phyloP scores from a whole-genome alignment of 345 rosid species.

The Alliaria petiolata region DNA sequence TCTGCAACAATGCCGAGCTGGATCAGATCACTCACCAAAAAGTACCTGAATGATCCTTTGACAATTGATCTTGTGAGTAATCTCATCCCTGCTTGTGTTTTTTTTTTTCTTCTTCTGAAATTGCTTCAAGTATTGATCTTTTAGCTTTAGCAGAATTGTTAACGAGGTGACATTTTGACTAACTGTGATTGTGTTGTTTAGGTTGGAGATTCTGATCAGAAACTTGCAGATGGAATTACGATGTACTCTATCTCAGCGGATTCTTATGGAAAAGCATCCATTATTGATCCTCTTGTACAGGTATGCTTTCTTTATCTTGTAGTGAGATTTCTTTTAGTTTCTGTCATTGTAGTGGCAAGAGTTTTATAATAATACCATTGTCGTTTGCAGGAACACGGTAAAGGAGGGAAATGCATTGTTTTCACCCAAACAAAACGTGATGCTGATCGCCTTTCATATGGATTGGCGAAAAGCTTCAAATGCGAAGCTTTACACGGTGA shows the following conservation, averaged over 20 bases:
- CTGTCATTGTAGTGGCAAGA: not conserved
- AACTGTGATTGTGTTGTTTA: slow-evolving; percentile 27
- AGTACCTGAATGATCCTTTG: slow-evolving; percentile 67
- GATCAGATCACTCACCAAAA: slow-evolving; percentile 70
- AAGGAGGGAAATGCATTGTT: slow-evolving; percentile 91
- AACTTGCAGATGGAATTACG: slow-evolving; percentile 92
- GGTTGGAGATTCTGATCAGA: slow-evolving; percentile 97
- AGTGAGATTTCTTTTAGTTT: not conserved
- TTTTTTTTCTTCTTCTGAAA: not conserved
- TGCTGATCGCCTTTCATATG: slow-evolving; percentile 82
- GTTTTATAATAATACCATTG: not conserved
- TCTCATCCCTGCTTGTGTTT: not conserved
- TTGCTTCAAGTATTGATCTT: not conserved
- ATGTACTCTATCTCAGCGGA: slow-evolving; percentile 68
- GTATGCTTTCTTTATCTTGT: slow-evolving; percentile 40
- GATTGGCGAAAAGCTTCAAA: slow-evolving; percentile 55
- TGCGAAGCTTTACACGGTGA: slow-evolving; percentile 99
- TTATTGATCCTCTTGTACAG: slow-evolving; percentile 77
- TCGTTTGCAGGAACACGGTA: slow-evolving; percentile 34
- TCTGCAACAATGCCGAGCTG: slow-evolving; percentile 96
- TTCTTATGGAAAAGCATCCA: slow-evolving; percentile 54
- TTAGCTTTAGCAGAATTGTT: not conserved
- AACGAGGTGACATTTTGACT: not conserved
- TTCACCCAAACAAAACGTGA: slow-evolving; percentile 97
- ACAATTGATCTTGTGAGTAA: slow-evolving; percentile 89